A percentile compares a stretch with the other conserved stretches of the same genome.
Conservation (phyloP, 2,329 filamentous ascomycete genomes). For the Colletotrichum liaoningense region DNA sequence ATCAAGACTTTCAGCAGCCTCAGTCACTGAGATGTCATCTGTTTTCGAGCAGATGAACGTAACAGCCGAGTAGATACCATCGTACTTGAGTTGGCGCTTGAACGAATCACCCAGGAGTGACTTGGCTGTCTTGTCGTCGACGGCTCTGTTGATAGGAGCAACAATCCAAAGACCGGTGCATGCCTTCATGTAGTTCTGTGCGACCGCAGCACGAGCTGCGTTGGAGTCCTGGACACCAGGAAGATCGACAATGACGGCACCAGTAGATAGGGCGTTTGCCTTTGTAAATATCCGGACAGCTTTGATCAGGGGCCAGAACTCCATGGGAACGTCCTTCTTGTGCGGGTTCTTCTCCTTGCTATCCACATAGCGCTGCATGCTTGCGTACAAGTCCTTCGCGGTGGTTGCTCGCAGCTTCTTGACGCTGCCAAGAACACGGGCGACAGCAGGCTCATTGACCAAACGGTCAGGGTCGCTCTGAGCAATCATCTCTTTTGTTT, state of each 20-base stretch:
- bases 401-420: constrained; percentile 38
- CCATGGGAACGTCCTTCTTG: constrained; percentile 36
- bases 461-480: constrained; percentile 37
- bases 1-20: constrained; percentile 49
- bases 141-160: constrained; percentile 70
- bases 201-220: constrained; percentile 67
- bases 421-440: constrained; percentile 40
- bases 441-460: constrained; percentile 39
- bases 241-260: constrained; percentile 57
- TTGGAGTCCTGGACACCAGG: constrained; percentile 72
- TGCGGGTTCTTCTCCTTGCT: constrained; percentile 42
- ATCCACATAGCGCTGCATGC: constrained; percentile 44
- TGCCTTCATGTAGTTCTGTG: constrained; percentile 69
- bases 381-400: constrained; percentile 39
- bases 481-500: constrained; percentile 42
- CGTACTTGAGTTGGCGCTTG: constrained; percentile 69
- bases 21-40: constrained; percentile 63
- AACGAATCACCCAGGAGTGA: constrained; percentile 67
- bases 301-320: constrained; percentile 64
- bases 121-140: constrained; percentile 70
- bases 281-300: constrained; percentile 56
- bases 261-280: constrained; percentile 47
- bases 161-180: constrained; percentile 72
- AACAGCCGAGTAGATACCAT: constrained; percentile 63
- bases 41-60: constrained; percentile 75